Evolutionary conservation across 768 basidiomycete species (phyloP).

Genomic region (Phlebiopsis gigantea): DNA sequence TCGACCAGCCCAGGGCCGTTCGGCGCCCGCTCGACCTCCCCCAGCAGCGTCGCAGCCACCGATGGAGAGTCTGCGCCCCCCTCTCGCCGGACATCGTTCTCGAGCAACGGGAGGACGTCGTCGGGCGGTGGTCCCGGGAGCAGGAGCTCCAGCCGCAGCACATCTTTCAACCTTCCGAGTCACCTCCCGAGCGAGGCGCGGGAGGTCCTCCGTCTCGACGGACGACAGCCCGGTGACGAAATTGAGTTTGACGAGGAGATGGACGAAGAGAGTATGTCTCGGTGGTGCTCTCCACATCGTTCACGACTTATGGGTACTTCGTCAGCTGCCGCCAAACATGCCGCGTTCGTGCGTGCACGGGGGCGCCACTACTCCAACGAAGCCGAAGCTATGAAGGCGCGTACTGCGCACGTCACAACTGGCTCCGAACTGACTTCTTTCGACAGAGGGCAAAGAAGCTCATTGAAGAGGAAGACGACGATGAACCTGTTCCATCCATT

Average conservation of each 20-base stretch:
- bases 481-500: slow-evolving; percentile 17
- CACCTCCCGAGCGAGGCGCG: slow-evolving; percentile 69
- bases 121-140: slow-evolving; percentile 49
- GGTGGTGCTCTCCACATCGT: background rate
- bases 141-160: too few relatives aligned
- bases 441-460: slow-evolving; percentile 58
- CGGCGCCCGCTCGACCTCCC: slow-evolving; percentile 38
- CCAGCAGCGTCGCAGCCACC: slow-evolving; percentile 39
- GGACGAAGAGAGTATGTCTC: slow-evolving; percentile 82
- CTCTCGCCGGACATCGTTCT: slow-evolving; percentile 70
- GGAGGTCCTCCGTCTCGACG: slow-evolving; percentile 47
- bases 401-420: background rate
- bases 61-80: slow-evolving; percentile 62
- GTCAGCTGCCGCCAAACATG: slow-evolving; percentile 76
- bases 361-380: slow-evolving; percentile 88
- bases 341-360: slow-evolving; percentile 73
- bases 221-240: slow-evolving; percentile 40
- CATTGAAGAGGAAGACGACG: slow-evolving; percentile 49
- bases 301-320: background rate
- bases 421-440: background rate
- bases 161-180: slow-evolving; percentile 80
- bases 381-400: slow-evolving; percentile 89
- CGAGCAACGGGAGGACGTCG: slow-evolving; percentile 50
- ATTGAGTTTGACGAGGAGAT: slow-evolving; percentile 76
- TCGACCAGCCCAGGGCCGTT: slow-evolving; percentile 34